Conservation (phyloP, 108 stramenopile species). For the Aurantiochytrium sp. region DNA sequence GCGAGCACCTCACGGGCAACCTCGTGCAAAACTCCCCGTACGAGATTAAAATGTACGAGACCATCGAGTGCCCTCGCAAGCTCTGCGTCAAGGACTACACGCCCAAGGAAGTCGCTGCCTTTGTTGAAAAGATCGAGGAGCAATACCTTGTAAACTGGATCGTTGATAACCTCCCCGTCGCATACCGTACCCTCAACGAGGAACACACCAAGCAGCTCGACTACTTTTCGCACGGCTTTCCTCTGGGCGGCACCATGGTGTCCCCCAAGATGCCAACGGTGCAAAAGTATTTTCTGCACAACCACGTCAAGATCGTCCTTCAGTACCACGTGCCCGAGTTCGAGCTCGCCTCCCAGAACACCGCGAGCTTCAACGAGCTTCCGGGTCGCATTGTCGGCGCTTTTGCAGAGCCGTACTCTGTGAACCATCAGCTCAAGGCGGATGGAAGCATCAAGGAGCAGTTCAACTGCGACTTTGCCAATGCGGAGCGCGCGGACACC, state of each 20-base stretch:
- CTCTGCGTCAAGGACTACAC: conserved; percentile 73
- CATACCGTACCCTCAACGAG: conserved; percentile 59
- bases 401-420: conserved; percentile 81
- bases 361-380: conserved; percentile 38
- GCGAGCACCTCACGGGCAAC: conserved; percentile 92
- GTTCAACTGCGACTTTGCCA: conserved; percentile 55
- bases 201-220: conserved; percentile 47
- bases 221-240: conserved; percentile 82
- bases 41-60: conserved; percentile 81
- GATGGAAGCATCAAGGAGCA: not conserved
- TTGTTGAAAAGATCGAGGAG: conserved; percentile 78
- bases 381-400: conserved; percentile 89
- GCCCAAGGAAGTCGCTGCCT: conserved; percentile 74
- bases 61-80: conserved; percentile 78
- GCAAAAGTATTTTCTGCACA: conserved; percentile 57
- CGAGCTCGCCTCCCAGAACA: conserved; percentile 27
- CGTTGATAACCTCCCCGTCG: conserved; percentile 89
- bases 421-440: conserved; percentile 49
- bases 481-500: conserved; percentile 60
- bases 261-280: not conserved
- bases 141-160: conserved; percentile 96
- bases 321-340: conserved; percentile 74
- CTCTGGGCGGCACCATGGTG: conserved; percentile 67
- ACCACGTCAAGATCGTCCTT: conserved; percentile 85
- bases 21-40: conserved; percentile 94